Conservation (phyloP, 2,329 filamentous ascomycete species). For the Saccharata proteae region DNA sequence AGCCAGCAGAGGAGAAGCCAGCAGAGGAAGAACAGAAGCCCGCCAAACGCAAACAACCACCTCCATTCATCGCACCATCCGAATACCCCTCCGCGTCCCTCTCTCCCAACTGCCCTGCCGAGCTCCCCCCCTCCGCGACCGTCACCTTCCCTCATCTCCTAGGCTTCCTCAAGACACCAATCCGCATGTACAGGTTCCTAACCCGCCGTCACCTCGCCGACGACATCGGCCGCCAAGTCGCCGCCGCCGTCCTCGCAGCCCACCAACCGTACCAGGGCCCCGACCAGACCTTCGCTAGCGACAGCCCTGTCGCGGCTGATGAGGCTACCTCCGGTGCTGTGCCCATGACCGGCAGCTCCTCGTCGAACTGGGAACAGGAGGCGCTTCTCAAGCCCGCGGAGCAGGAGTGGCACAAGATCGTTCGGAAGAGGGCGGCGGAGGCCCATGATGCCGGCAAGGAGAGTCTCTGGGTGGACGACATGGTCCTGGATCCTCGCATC, state of each 20-base stretch:
- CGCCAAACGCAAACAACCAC: conserved; percentile 46
- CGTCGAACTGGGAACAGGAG: conserved; percentile 50
- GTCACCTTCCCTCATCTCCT: conserved; percentile 81
- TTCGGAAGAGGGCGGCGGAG: conserved; percentile 40
- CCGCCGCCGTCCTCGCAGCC: conserved; percentile 61
- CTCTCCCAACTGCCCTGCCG: conserved; percentile 52
- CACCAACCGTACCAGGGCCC: too few species aligned
- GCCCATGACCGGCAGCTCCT: conserved; percentile 8
- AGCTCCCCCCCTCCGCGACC: conserved; percentile 60
- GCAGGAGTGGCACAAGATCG: conserved; percentile 71
- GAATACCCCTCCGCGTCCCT: conserved; percentile 59
- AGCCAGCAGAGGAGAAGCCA: conserved; percentile 16
- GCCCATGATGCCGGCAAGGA: conserved; percentile 36
- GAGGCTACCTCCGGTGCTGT: conserved; percentile 12
- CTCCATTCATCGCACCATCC: conserved; percentile 52
- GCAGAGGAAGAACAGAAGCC: conserved; percentile 35
- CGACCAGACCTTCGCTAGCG: conserved; percentile 32
- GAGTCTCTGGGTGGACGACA: conserved; percentile 60
- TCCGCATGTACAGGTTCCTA: conserved; percentile 76
- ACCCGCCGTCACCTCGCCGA: conserved; percentile 79
- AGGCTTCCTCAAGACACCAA: conserved; percentile 82
- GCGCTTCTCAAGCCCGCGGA: conserved; percentile 59
- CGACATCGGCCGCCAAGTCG: conserved; percentile 74
- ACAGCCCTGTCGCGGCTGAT: conserved; percentile 15
- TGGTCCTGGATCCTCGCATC: conserved; percentile 68